Percentiles rank a stretch among this genome's conserved stretches.
These are phyloP conservation scores for Gentiana macrophylla DNA, from an alignment of 257 asterid species.

Conservation along the genomic window DNA sequence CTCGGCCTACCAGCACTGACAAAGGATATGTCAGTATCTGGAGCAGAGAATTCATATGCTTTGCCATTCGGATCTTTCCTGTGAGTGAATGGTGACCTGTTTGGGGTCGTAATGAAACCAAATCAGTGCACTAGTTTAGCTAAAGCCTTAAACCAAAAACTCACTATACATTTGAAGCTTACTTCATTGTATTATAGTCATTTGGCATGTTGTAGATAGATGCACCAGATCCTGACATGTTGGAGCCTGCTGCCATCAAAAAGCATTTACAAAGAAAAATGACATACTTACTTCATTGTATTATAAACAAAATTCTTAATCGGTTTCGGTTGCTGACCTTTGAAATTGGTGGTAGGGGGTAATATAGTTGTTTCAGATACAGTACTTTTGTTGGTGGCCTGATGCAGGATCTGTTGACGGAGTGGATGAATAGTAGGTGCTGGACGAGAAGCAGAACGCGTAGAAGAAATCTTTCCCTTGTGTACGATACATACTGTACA, in stretches of 20 bases:
- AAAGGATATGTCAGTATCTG: slow-evolving; percentile 80
- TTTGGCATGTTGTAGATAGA: background rate
- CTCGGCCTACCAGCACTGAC: slow-evolving; percentile 67
- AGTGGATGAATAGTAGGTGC: slow-evolving; percentile 59
- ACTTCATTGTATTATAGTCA: slow-evolving; percentile 8
- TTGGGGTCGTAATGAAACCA: slow-evolving; percentile 3
- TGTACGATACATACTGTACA: slow-evolving; percentile 67
- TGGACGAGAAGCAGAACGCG: slow-evolving; percentile 61
- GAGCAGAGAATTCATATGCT: slow-evolving; percentile 55
- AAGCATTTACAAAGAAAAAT: background rate
- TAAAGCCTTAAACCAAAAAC: background rate
- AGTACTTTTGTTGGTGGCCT: slow-evolving; percentile 23
- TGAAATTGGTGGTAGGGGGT: slow-evolving; percentile 19
- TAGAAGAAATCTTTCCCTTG: slow-evolving; percentile 75
- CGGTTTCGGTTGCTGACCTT: slow-evolving; percentile 30
- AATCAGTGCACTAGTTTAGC: slow-evolving; percentile 7
- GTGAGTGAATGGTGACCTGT: slow-evolving; percentile 80
- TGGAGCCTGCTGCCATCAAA: background rate
- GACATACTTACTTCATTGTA: too few relatives aligned
- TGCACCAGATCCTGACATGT: background rate
- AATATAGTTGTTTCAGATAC: slow-evolving; percentile 18
- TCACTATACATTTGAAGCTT: background rate
- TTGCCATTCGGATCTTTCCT: slow-evolving; percentile 71
- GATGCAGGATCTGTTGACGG: slow-evolving; percentile 55
- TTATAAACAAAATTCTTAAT: too few relatives aligned